A percentile compares a stretch with the other conserved stretches of the same genome.
Conservation (phyloP, 768 basidiomycete genomes). For the Kwoniella newhampshirensis region DNA sequence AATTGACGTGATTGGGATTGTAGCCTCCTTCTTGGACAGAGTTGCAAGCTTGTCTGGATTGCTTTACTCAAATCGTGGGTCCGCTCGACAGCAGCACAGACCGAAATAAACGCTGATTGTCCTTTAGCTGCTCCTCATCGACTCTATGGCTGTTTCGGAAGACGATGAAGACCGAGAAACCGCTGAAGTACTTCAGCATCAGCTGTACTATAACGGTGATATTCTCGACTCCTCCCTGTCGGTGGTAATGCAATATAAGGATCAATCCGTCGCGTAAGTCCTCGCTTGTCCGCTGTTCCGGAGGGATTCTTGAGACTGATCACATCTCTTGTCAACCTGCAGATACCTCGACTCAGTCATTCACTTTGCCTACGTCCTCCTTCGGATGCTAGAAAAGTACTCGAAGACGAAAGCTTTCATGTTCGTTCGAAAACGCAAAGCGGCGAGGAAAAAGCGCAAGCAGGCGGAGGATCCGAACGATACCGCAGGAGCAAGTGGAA, state of each 20-base stretch:
- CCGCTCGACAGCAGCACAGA: neutral
- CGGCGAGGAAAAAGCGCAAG: slow-evolving; percentile 58
- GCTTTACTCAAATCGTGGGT: slow-evolving; percentile 76
- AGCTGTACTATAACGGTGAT: slow-evolving; percentile 93
- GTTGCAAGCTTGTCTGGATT: slow-evolving; percentile 89
- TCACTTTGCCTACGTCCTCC: slow-evolving; percentile 76
- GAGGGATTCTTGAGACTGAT: neutral
- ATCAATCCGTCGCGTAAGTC: slow-evolving; percentile 61
- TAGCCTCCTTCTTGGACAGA: slow-evolving; percentile 94
- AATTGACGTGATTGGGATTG: neutral
- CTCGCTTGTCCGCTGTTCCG: neutral
- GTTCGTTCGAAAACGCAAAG: slow-evolving; percentile 69
- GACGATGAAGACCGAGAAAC: slow-evolving; percentile 67
- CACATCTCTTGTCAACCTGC: neutral
- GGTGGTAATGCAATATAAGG: slow-evolving; percentile 72
- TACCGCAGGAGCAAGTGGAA: slow-evolving; percentile 40
- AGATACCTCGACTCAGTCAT: slow-evolving; percentile 86
- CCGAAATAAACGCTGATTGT: neutral
- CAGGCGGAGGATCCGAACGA: slow-evolving; percentile 4
- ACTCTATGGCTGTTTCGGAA: slow-evolving; percentile 66
- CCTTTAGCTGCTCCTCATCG: slow-evolving; percentile 71
- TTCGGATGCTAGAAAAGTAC: slow-evolving; percentile 87
- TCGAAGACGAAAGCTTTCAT: slow-evolving; percentile 68
- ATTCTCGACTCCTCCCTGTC: slow-evolving; percentile 83
- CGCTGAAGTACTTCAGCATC: slow-evolving; percentile 77